Conservation (phyloP, 768 basidiomycete genomes). For the Lentinula edodes region DNA sequence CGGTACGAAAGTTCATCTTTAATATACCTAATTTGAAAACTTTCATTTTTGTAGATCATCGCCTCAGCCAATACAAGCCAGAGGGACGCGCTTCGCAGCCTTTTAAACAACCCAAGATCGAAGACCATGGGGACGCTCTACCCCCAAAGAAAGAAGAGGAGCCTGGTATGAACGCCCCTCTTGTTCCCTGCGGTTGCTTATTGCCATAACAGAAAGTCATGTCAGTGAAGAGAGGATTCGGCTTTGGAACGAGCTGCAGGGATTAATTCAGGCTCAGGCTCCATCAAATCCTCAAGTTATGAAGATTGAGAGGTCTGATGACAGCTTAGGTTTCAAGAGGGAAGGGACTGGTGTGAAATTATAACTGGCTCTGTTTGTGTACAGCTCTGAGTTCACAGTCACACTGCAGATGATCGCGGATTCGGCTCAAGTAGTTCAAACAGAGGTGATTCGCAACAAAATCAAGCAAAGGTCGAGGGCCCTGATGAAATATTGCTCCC, state of each 20-base stretch:
- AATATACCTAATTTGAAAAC: too few relatives aligned
- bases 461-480: too few relatives aligned
- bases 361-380: too few relatives aligned
- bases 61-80: neutral
- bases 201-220: neutral
- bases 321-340: too few relatives aligned
- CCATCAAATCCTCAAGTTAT: too few relatives aligned
- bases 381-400: too few relatives aligned
- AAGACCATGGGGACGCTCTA: neutral
- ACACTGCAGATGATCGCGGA: too few relatives aligned
- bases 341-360: too few relatives aligned
- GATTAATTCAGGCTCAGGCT: neutral
- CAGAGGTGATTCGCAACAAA: too few relatives aligned
- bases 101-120: neutral
- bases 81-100: neutral
- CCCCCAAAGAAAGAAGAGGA: neutral
- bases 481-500: too few relatives aligned
- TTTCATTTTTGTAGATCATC: neutral
- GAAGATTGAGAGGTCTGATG: too few relatives aligned
- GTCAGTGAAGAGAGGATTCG: neutral
- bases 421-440: too few relatives aligned
- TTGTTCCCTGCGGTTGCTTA: neutral
- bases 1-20: neutral
- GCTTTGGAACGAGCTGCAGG: neutral
- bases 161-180: neutral